A percentile compares a stretch with the other conserved stretches of the same genome.
These are phyloP conservation scores for Backusella luteola DNA, from an alignment of 192 early-diverging fungal genomes.

Conservation along the genomic window DNA sequence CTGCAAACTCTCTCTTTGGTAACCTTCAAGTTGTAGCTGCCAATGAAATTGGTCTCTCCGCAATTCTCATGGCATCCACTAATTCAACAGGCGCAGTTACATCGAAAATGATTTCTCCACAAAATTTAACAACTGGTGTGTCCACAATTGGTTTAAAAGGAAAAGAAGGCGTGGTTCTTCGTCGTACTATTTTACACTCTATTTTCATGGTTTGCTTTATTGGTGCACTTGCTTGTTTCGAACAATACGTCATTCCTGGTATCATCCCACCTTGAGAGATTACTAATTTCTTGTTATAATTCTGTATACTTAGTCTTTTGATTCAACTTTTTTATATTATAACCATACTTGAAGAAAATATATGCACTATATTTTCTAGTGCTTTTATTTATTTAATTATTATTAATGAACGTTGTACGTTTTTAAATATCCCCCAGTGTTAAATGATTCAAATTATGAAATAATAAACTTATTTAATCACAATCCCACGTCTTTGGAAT, in stretches of 20 bases:
- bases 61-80: conserved; percentile 39
- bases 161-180: conserved; percentile 32
- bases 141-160: conserved; percentile 37
- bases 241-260: conserved; percentile 34
- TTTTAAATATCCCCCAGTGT: background rate
- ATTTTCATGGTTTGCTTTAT: conserved; percentile 29
- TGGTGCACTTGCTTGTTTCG: conserved; percentile 29
- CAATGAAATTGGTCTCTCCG: conserved; percentile 33
- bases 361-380: background rate
- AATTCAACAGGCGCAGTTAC: conserved; percentile 35
- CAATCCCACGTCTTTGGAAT: background rate
- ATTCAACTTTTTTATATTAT: background rate
- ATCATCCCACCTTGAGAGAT: conserved; percentile 19
- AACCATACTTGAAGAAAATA: background rate
- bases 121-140: conserved; percentile 41
- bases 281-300: background rate
- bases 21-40: conserved; percentile 44
- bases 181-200: conserved; percentile 36
- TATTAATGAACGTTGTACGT: conserved; percentile 4
- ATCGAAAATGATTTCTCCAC: conserved; percentile 41
- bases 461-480: background rate
- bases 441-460: background rate
- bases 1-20: conserved; percentile 39
- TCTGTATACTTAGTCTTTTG: background rate
- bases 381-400: background rate